These are phyloP conservation scores for Lasiodiplodia sp. DNA, from an alignment of 2,329 filamentous ascomycete genomes.

Conservation along the genomic window DNA sequence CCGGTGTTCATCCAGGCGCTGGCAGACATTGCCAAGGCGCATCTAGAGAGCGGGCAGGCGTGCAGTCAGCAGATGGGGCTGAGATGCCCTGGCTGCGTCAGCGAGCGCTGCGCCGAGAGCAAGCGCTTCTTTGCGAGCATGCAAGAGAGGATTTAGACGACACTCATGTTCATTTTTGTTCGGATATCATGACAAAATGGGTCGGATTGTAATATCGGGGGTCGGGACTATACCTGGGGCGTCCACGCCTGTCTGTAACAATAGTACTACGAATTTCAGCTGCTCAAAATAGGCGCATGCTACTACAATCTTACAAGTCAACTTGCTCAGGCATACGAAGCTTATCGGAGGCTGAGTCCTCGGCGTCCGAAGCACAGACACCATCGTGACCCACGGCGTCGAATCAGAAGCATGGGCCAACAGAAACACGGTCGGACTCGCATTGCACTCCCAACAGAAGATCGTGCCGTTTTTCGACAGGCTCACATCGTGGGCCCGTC, in stretches of 20 bases:
- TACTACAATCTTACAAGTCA: not conserved
- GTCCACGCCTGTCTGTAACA: slow-evolving; percentile 13
- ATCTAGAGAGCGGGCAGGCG: slow-evolving; percentile 73
- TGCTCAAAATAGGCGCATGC: slow-evolving; percentile 13
- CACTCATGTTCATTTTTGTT: not conserved
- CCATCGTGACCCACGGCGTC: not conserved
- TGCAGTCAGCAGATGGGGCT: slow-evolving; percentile 88
- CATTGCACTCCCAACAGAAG: not conserved
- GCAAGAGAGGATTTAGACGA: slow-evolving; percentile 17
- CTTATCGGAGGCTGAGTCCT: slow-evolving; percentile 13
- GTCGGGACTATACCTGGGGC: not conserved
- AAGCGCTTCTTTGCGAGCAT: slow-evolving; percentile 68
- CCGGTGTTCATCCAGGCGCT: slow-evolving; percentile 89
- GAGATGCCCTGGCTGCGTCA: slow-evolving; percentile 92
- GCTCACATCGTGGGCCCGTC: not conserved
- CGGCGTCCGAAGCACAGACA: slow-evolving; percentile 18
- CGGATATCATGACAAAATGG: slow-evolving; percentile 10
- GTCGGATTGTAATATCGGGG: not conserved
- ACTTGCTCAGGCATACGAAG: slow-evolving; percentile 10
- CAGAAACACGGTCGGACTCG: not conserved
- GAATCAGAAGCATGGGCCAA: not conserved
- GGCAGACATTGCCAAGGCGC: slow-evolving; percentile 82
- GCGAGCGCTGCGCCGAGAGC: slow-evolving; percentile 82
- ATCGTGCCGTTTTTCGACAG: not conserved
- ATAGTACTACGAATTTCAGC: slow-evolving; percentile 5